Evolutionary conservation across 805 yeast genomes (phyloP).

Genomic region (Sugiyamaella chiloensis): DNA sequence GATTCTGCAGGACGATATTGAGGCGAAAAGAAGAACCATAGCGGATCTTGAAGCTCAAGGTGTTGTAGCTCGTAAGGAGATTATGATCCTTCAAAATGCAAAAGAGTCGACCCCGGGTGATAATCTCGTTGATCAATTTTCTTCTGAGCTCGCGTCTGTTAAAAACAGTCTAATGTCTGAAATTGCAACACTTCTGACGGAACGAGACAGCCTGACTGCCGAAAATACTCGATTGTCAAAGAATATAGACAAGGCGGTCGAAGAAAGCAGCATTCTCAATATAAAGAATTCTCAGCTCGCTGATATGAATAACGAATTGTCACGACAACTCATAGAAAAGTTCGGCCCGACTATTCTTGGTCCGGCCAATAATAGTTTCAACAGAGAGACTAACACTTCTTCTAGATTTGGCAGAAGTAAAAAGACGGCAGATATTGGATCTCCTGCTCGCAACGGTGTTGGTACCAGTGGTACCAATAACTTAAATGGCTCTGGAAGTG

Average conservation of each 20-base stretch:
- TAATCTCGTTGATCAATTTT: constrained; percentile 28
- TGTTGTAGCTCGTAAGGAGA: constrained; percentile 37
- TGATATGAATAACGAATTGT: constrained; percentile 38
- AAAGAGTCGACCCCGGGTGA: constrained; percentile 29
- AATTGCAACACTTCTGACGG: constrained; percentile 35
- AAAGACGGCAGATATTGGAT: neutral
- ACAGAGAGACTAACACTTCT: neutral
- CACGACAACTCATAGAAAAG: constrained; percentile 35
- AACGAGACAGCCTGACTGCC: constrained; percentile 29
- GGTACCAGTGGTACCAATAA: neutral
- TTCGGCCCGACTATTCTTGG: constrained; percentile 17
- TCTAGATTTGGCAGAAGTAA: constrained; percentile 1
- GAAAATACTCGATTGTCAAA: constrained; percentile 30
- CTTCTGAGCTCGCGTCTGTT: constrained; percentile 47
- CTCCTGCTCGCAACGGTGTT: neutral
- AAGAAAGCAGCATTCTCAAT: constrained; percentile 33
- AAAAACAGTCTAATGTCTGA: constrained; percentile 49
- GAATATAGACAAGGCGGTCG: constrained; percentile 28
- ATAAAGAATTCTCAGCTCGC: constrained; percentile 35
- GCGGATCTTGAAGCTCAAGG: constrained; percentile 35
- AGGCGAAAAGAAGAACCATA: constrained; percentile 34
- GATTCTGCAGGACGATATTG: constrained; percentile 20
- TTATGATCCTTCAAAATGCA: constrained; percentile 41
- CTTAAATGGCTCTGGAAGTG: neutral
- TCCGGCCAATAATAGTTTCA: neutral